Base-by-base conservation (phyloP, 1,284 basidiomycete species). In the Hymenochaete sp. region DNA sequence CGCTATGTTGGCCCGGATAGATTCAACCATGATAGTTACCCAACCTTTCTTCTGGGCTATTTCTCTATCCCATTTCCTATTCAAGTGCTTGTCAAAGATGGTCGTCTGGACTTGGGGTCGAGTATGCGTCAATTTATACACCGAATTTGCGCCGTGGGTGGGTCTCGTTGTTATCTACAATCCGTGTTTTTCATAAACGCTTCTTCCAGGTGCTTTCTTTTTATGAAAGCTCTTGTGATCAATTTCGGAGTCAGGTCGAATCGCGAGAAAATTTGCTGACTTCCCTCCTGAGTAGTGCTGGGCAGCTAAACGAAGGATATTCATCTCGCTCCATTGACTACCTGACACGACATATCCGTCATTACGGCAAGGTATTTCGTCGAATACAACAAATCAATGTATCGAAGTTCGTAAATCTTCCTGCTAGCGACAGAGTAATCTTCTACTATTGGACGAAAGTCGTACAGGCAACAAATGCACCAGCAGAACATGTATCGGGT, bases 401-500 rank as follows among this genome's bases (percentile, higher is more conserved):
- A 14, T 51, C 65, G 37, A 71, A 73, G 22, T 88, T 89, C 55
- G 71, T 80, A 13, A 62, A 64, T 31, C 62, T 88, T n/a, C 79
- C 81, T 1, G 60, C 65, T 29, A 84, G 78, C 55, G 72, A 68
- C 24, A 76, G 81, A 39, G 59, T 86, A 21, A 73, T 90, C 36
- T 62, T 84, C 29, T 88, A 77, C 55, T 87, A 86, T 55, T 89
- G 85, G 85, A 71, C 69, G 36, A 77, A 84, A 57, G 77, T 89
- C 21, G 75, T 79, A 5, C 71, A 79, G 51, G 82, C 86, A 24
- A 75, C 78, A 4, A 63, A 68, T 49, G 68, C 67, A 32, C 64
- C 75, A 9, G 56, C 69, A 14, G 70, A 73, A 22, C 58, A 70
- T 28, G 74, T 83, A 33, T 64, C 69, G 57, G 84, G 85, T 82